These are phyloP conservation scores for Boletus sp. DNA, from an alignment of 1,284 basidiomycete species.

Conservation along the genomic window DNA sequence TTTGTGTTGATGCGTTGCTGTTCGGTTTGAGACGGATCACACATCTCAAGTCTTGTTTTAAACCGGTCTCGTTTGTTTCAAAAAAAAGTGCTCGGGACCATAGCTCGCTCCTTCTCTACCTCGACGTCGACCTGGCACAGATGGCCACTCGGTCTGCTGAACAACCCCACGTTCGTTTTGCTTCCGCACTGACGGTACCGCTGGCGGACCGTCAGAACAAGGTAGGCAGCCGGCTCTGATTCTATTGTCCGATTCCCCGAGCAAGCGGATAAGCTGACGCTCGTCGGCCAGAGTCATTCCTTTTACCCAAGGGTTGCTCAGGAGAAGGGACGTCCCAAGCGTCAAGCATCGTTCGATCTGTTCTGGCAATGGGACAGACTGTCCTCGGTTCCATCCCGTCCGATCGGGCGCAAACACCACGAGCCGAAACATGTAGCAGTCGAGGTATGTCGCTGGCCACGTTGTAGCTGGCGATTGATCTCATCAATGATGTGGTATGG, in stretches of 20 bases:
- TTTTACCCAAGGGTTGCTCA: slow-evolving; percentile 47
- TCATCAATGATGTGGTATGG: slow-evolving; percentile 4
- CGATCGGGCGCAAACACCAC: not conserved
- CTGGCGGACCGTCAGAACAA: slow-evolving; percentile 28
- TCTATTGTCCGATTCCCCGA: not conserved
- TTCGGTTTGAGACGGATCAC: not conserved
- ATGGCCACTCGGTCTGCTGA: slow-evolving; percentile 18
- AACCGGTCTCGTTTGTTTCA: slow-evolving; percentile 11
- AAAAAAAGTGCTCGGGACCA: not conserved
- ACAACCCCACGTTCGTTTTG: slow-evolving; percentile 29
- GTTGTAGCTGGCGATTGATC: not conserved
- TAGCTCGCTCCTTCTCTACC: not conserved
- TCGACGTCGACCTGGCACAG: slow-evolving; percentile 23
- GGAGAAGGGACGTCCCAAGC: slow-evolving; percentile 38
- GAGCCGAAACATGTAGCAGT: not conserved
- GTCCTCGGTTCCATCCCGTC: slow-evolving; percentile 18
- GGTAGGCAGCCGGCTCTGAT: slow-evolving; percentile 11
- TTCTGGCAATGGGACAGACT: slow-evolving; percentile 40
- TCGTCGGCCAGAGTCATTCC: slow-evolving; percentile 28
- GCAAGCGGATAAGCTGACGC: not conserved
- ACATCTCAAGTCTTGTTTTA: slow-evolving; percentile 10
- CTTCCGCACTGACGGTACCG: slow-evolving; percentile 24
- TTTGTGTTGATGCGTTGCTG: slow-evolving; percentile 7
- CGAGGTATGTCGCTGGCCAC: slow-evolving; percentile 10
- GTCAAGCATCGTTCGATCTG: slow-evolving; percentile 40